A percentile compares a stretch with the other conserved stretches of the same genome.
Conservation (phyloP, 768 basidiomycete genomes). For the Thelephora aurantiotincta region DNA sequence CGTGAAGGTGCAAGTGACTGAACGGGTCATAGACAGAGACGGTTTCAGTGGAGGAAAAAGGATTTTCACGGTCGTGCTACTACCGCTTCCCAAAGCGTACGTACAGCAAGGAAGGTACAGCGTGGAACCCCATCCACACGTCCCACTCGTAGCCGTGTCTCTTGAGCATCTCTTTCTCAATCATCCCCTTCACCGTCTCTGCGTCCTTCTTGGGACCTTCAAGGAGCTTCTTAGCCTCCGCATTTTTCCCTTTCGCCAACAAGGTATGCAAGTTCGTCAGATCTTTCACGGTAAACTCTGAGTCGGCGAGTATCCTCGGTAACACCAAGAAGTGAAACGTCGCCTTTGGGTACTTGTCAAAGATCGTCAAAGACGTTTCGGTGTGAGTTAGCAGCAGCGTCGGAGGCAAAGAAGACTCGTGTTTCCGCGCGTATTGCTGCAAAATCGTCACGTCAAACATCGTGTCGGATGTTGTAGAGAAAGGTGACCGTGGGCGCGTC, state of each 20-base stretch:
- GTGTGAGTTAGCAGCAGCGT: conserved; percentile 48
- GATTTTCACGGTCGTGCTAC: too few relatives aligned
- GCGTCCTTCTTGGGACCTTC: conserved; percentile 41
- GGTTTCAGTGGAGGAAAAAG: too few relatives aligned
- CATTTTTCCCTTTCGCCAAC: conserved; percentile 33
- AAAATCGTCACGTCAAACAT: conserved; percentile 31
- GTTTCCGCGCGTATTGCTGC: conserved; percentile 40
- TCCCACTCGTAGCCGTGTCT: conserved; percentile 66
- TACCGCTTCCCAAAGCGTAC: conserved; percentile 15
- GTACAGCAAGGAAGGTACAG: conserved; percentile 74
- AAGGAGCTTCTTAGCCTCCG: conserved; percentile 39
- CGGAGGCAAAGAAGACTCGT: conserved; percentile 31
- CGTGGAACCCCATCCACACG: conserved; percentile 77
- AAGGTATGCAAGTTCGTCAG: conserved; percentile 44
- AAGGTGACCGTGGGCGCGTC: neutral
- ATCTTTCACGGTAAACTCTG: conserved; percentile 19
- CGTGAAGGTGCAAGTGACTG: conserved; percentile 77
- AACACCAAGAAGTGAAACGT: conserved; percentile 82
- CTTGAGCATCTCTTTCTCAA: conserved; percentile 68
- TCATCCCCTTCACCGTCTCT: conserved; percentile 35
- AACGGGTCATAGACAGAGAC: neutral
- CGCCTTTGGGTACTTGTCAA: conserved; percentile 70
- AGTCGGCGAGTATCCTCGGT: conserved; percentile 36
- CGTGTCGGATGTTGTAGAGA: neutral
- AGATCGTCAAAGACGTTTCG: conserved; percentile 44